Evolutionary conservation across 805 yeast species (phyloP).

Genomic region (Yamadazyma insecticola): DNA sequence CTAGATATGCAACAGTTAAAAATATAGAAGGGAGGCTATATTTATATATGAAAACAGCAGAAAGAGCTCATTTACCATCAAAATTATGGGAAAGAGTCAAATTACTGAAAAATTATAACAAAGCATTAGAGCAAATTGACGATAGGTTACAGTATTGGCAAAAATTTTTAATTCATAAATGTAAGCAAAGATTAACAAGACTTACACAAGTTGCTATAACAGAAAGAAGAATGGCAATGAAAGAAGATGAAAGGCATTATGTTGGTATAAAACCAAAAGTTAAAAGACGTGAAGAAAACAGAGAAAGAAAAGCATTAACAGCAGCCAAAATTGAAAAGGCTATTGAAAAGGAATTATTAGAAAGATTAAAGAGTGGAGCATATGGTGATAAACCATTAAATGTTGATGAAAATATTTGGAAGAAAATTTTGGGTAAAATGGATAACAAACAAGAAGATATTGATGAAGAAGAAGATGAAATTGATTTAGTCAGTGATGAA

Average conservation of each 20-base stretch:
- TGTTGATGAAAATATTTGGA: conserved; percentile 95
- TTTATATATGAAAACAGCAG: conserved; percentile 94
- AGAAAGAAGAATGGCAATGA: conserved; percentile 86
- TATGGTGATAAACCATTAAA: conserved; percentile 97
- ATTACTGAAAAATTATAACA: conserved; percentile 81
- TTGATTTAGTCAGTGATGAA: conserved; percentile 43
- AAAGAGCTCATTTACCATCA: conserved; percentile 93
- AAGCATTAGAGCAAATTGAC: conserved; percentile 86
- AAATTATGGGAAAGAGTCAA: conserved; percentile 93
- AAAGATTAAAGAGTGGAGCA: conserved; percentile 94
- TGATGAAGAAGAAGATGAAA: conserved; percentile 53
- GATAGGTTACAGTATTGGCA: conserved; percentile 90
- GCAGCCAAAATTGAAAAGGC: conserved; percentile 97
- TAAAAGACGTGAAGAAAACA: conserved; percentile 85
- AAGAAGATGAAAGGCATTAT: conserved; percentile 88
- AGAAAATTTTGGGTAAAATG: conserved; percentile 76
- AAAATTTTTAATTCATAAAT: conserved; percentile 82
- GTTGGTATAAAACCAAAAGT: conserved; percentile 94
- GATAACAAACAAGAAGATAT: conserved; percentile 63
- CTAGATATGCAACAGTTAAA: conserved; percentile 84
- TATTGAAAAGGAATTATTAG: conserved; percentile 91
- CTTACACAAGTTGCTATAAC: conserved; percentile 93
- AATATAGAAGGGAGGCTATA: conserved; percentile 75
- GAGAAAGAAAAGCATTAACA: conserved; percentile 94
- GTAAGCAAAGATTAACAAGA: conserved; percentile 93